Evolutionary conservation across 495 filamentous ascomycete species (phyloP).

Genomic region (Penicillium canescens): DNA sequence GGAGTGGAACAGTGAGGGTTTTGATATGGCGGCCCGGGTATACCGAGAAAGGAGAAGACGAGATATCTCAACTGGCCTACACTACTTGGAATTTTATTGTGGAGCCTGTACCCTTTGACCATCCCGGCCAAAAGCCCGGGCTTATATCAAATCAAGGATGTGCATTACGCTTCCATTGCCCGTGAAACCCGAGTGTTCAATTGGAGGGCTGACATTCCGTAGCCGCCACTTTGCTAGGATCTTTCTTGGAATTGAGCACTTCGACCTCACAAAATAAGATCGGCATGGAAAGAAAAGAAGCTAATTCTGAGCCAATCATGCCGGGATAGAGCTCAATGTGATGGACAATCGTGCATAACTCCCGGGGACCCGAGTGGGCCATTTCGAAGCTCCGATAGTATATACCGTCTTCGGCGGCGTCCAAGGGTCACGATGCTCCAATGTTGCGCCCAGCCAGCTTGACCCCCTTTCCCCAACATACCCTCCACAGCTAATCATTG

Average conservation of each 20-base stretch:
- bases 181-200: neutral
- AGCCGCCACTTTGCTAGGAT: neutral
- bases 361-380: slow-evolving; percentile 28
- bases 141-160: neutral
- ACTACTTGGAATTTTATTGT: neutral
- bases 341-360: slow-evolving; percentile 25
- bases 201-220: slow-evolving; percentile 2
- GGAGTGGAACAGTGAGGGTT: slow-evolving; percentile 4
- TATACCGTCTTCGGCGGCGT: slow-evolving; percentile 23
- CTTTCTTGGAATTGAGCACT: neutral
- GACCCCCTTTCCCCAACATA: slow-evolving; percentile 6
- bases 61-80: neutral
- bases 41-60: slow-evolving; percentile 6
- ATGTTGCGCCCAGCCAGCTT: neutral
- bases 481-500: slow-evolving; percentile 6
- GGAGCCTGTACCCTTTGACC: neutral
- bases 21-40: neutral
- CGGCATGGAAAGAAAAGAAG: neutral
- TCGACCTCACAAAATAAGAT: neutral
- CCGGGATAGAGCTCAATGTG: neutral
- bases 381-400: slow-evolving; percentile 31
- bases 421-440: slow-evolving; percentile 21
- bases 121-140: too few species aligned
- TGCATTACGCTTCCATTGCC: neutral
- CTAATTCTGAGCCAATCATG: neutral